These are phyloP conservation scores for Picochlorum sp. DNA, from an alignment of 139 green algal species.

Conservation along the genomic window DNA sequence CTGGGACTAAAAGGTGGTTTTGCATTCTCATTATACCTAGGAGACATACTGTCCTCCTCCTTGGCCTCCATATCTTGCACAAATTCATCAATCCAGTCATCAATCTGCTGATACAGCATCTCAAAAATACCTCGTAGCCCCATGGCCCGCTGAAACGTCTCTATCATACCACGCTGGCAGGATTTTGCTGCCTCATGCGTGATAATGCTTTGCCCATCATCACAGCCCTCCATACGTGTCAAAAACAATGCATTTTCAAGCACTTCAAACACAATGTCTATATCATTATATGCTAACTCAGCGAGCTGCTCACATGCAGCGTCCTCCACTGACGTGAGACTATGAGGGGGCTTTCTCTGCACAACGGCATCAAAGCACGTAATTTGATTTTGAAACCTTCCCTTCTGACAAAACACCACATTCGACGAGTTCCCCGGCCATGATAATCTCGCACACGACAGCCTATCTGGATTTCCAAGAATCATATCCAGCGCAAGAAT, in stretches of 20 bases:
- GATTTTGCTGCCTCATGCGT: constrained; percentile 15
- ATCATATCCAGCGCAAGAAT: constrained; percentile 71
- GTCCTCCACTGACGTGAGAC: constrained; percentile 36
- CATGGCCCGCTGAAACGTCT: constrained; percentile 18
- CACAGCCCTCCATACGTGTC: constrained; percentile 15
- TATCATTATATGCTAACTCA: constrained; percentile 56
- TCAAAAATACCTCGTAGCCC: constrained; percentile 60
- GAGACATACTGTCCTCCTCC: neutral
- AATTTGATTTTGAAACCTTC: constrained; percentile 24
- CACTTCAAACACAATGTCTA: constrained; percentile 16
- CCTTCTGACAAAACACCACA: constrained; percentile 13
- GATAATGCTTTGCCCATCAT: constrained; percentile 4
- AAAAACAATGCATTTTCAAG: constrained; percentile 33
- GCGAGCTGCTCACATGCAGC: constrained; percentile 57
- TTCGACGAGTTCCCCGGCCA: constrained; percentile 72
- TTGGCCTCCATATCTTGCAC: constrained; percentile 39
- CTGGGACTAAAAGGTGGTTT: neutral
- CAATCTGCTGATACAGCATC: constrained; percentile 65
- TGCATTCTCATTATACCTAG: neutral
- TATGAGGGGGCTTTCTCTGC: constrained; percentile 58
- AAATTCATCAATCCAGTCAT: constrained; percentile 54
- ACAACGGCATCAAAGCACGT: constrained; percentile 76
- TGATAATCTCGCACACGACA: constrained; percentile 55
- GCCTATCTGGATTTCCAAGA: constrained; percentile 71
- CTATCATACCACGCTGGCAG: constrained; percentile 58